A percentile compares a stretch with the other conserved stretches of the same genome.
Evolutionary conservation across 257 asterid species (phyloP).

Genomic region (Nyctanthes arbortristis): DNA sequence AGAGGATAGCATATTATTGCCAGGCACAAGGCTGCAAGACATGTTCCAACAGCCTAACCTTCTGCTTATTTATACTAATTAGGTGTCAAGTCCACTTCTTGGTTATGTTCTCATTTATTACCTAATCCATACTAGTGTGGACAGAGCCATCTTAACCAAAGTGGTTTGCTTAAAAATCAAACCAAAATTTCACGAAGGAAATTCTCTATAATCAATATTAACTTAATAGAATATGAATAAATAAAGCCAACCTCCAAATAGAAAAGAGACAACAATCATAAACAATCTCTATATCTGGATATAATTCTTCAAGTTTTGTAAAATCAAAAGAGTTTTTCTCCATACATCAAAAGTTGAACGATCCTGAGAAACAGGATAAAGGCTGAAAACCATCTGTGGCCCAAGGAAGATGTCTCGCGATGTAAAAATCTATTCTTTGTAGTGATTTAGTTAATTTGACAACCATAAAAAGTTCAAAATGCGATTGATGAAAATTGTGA

Average conservation of each 20-base stretch:
- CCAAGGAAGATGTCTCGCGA: slow-evolving; percentile 1
- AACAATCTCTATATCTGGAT: not conserved
- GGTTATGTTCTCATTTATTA: not conserved
- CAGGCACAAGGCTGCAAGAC: not conserved
- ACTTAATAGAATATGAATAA: not conserved
- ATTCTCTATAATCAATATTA: not conserved
- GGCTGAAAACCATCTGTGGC: not conserved
- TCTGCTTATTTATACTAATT: not conserved
- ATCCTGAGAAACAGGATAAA: slow-evolving; percentile 3
- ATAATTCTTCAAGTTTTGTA: not conserved
- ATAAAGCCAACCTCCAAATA: not conserved
- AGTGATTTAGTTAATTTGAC: not conserved
- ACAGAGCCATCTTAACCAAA: not conserved
- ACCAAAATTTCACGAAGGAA: not conserved
- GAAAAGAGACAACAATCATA: not conserved
- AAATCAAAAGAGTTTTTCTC: not conserved
- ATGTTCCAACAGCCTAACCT: not conserved
- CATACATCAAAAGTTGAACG: not conserved
- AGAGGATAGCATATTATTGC: not conserved
- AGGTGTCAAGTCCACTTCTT: not conserved
- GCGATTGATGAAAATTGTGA: slow-evolving; percentile 1
- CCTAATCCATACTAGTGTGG: not conserved
- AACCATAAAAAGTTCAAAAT: slow-evolving; percentile 6
- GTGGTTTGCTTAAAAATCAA: not conserved
- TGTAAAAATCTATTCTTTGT: slow-evolving; percentile 3